phyloP scores from a whole-genome alignment of 1,284 basidiomycete species.

The Tremellales sp. region DNA sequence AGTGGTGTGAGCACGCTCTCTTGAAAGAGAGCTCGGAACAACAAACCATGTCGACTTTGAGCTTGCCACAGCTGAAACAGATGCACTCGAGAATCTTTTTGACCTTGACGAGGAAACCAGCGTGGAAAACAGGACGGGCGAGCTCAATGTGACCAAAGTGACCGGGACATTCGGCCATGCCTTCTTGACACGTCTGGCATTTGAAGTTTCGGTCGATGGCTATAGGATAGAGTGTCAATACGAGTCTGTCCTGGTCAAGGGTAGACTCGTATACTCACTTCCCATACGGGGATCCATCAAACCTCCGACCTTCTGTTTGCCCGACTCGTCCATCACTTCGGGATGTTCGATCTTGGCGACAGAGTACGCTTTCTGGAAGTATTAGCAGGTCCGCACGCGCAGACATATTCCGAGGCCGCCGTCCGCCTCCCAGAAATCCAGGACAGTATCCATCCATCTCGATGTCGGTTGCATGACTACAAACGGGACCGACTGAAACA shows the following conservation, averaged over 20 bases:
- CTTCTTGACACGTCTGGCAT: constrained; percentile 98
- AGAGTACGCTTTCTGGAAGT: constrained; percentile 84
- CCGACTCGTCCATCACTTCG: constrained; percentile 94
- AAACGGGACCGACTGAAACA: neutral
- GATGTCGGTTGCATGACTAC: neutral
- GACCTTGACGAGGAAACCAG: constrained; percentile 97
- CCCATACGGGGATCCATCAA: constrained; percentile 98
- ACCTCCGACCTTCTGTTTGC: constrained; percentile 83
- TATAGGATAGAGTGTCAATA: constrained; percentile 27
- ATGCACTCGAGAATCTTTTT: constrained; percentile 99
- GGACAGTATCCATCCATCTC: neutral
- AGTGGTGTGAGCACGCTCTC: neutral
- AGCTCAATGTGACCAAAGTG: constrained; percentile 99
- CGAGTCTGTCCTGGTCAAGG: constrained; percentile 2
- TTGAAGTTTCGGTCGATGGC: constrained; percentile 98
- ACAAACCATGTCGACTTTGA: constrained; percentile 96
- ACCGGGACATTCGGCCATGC: constrained; percentile 95
- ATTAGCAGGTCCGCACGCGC: constrained; percentile 6
- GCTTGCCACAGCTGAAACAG: constrained; percentile 96
- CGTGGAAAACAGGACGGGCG: constrained; percentile 92
- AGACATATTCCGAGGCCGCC: too few relatives aligned
- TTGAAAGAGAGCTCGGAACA: constrained; percentile 23
- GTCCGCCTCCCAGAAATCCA: too few relatives aligned
- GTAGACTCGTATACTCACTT: constrained; percentile 51
- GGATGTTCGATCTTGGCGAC: constrained; percentile 98